Base-by-base conservation (phyloP, 1,284 basidiomycete genomes). In the Boletus semigastroideus region DNA sequence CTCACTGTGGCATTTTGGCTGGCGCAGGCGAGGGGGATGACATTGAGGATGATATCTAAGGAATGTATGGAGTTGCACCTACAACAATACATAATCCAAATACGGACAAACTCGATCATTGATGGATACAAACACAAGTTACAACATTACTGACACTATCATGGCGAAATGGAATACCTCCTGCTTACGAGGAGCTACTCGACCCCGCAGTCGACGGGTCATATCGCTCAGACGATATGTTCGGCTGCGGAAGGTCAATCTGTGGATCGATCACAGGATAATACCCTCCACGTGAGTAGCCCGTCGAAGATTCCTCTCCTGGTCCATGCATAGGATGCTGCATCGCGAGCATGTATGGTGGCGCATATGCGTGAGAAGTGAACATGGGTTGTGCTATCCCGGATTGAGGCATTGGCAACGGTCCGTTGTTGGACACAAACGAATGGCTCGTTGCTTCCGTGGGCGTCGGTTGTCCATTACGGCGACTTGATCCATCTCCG, bases 191-290 rank as follows among this genome's bases (percentile, higher is more conserved):
- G 36, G 60, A 52, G 10, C 49, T 42, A 38, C 51, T 37, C 8
- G 51, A 40, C 36, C 54, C 61, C 34, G 39, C 45, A 36, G 57
- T 59, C 1, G 66, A 59, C n/a, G 55, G 59, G 45, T 69, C 66
- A 40, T 69, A 71, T 20, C 66, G 64, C 51, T 68, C 69, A 40
- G 66, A 67, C 2, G 66, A 67, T 28, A 67, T 60, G 17, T 74
- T 74, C 38, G 68, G 56, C 31, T 67, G 66, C 34, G 66, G 59
- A 42, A 59, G 38, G 20, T 72, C 71, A 37, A 76, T 71, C 49
- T 66, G 69, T 12, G 72, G 72, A 55, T 75, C 74, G 37, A 75
- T 72, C 16, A 69, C 66, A 3, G 73, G 73, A 52, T 69, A 72
- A 49, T 76, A 75, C 31, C 54, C 40, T 8, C 55, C 42, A 33